Evolutionary conservation across 2,329 filamentous ascomycete species (phyloP), one percentile per base, ranked within the genome.

Genomic region (Pseudocercospora macadamiae): DNA sequence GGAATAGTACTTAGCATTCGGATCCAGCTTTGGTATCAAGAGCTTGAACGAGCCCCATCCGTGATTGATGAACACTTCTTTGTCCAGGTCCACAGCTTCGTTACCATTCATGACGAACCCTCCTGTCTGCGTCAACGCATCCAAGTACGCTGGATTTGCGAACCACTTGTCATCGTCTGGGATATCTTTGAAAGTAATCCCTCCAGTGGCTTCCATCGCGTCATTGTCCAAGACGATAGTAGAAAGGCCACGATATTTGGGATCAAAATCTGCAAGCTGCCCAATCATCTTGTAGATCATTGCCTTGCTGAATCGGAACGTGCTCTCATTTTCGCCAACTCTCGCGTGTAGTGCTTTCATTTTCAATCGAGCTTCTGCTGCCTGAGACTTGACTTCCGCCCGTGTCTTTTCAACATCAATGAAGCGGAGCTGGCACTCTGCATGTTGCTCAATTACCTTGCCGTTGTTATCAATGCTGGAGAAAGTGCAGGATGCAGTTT

Each of bases 111-210:
- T 61, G 21, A 54, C 51, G 23, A 60, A 63, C 3, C 61, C 61
- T 30, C 57, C 70, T 3, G 75, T 57, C 53, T 76, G 74, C 19
- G 70, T 68, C n/a, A 75, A 63, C 42, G 73, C 73, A 64, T 77
- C 76, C 28, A 76, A 75, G 55, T 67, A 71, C 56, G 74, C 71
- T 9, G 65, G 66, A 21, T 57, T 55, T 6, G 60, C 61, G 39
- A 58, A 37, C 18, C 53, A 68, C 19, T 57, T 61, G 45, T 61
- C 65, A 5, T 63, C 58, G 14, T 59, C 60, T 16, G 51, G 25
- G 10, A 62, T 60, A 14, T 55, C 56, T 10, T 54, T 51, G 55
- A 66, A 61, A 12, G 49, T 59, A 18, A 66, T 51, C 8, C 30
- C 45, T 7, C 73, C 72, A 34, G 66, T 67, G 1, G 74, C 74